These are phyloP conservation scores for Cafeteria roenbergensis DNA, from an alignment of 108 stramenopile species.

Conservation along the genomic window DNA sequence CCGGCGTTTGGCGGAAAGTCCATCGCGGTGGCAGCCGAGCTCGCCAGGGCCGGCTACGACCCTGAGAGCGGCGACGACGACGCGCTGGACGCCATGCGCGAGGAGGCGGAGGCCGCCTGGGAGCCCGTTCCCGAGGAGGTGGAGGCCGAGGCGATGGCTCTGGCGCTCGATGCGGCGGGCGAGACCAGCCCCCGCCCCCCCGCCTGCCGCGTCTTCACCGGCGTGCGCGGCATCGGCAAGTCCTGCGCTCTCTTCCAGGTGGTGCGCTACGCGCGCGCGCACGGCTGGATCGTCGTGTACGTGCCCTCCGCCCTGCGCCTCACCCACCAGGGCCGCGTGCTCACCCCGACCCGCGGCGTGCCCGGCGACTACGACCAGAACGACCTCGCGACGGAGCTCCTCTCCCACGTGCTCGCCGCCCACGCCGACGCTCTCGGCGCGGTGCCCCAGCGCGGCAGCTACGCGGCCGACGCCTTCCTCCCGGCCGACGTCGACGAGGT, in stretches of 20 bases:
- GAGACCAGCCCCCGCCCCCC: too few relatives aligned
- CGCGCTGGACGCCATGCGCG: neutral
- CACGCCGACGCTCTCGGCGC: slow-evolving; percentile 8
- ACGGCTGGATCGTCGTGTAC: slow-evolving; percentile 20
- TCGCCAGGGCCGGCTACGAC: too few relatives aligned
- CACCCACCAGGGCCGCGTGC: neutral
- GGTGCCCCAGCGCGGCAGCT: slow-evolving; percentile 12
- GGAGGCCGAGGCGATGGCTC: neutral
- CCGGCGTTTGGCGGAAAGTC: too few relatives aligned
- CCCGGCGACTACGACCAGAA: slow-evolving; percentile 12
- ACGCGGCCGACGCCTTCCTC: slow-evolving; percentile 1
- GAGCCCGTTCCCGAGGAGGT: neutral
- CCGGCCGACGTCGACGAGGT: slow-evolving; percentile 1
- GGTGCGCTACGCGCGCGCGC: slow-evolving; percentile 10
- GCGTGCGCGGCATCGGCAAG: slow-evolving; percentile 24
- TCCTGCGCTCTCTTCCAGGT: neutral
- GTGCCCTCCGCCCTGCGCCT: slow-evolving; percentile 3
- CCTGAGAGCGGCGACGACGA: neutral
- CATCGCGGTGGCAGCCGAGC: too few relatives aligned
- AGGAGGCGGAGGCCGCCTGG: neutral
- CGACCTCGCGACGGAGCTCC: neutral
- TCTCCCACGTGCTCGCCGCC: neutral
- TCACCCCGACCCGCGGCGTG: neutral
- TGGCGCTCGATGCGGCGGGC: neutral
- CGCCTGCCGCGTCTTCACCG: slow-evolving; percentile 14